phyloP scores from a whole-genome alignment of 441 rosid species.

The Eruca vesicaria region DNA sequence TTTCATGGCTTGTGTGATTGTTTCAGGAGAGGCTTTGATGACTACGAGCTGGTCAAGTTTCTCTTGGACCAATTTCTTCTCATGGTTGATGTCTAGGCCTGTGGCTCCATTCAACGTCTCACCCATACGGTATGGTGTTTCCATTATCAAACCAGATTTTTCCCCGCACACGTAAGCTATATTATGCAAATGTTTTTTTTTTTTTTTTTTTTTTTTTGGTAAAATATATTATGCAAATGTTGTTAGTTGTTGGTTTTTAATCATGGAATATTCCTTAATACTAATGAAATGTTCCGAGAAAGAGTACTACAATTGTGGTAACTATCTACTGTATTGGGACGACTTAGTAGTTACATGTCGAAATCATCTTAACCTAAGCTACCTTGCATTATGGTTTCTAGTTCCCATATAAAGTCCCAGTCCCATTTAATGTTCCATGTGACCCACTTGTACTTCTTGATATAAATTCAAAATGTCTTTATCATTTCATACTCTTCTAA shows the following conservation, averaged over 20 bases:
- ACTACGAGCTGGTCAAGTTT: conserved; percentile 50
- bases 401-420: neutral
- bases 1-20: conserved; percentile 48
- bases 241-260: neutral
- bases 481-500: neutral
- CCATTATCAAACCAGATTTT: conserved; percentile 59
- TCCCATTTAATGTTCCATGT: neutral
- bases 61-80: conserved; percentile 36
- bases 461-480: neutral
- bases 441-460: neutral
- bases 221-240: conserved; percentile 45
- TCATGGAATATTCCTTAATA: neutral
- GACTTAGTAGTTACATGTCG: neutral
- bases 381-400: neutral
- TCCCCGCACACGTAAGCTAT: conserved; percentile 86
- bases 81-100: conserved; percentile 63
- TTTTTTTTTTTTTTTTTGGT: too few relatives aligned
- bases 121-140: conserved; percentile 49
- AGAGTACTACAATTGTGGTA: neutral
- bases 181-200: too few relatives aligned
- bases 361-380: neutral
- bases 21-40: conserved; percentile 41
- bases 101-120: conserved; percentile 64
- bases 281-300: neutral
- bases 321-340: neutral